Base-by-base conservation (phyloP, 2,329 filamentous ascomycete genomes). In the Talaromyces rugulosus region DNA sequence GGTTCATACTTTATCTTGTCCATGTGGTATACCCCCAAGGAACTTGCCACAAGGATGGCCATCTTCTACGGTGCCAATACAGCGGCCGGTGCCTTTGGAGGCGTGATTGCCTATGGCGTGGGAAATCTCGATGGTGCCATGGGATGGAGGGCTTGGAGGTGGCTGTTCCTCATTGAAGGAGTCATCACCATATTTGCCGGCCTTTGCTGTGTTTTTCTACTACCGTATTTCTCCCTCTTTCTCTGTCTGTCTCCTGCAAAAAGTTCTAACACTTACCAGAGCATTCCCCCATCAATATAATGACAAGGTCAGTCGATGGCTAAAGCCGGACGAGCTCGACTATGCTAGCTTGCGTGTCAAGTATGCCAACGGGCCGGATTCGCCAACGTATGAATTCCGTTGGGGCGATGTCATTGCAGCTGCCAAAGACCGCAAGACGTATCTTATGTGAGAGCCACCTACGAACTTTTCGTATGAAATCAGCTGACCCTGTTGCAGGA, bases 21-120 rank as follows among this genome's bases (percentile, higher is more conserved):
- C 66, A 89, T 86, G n/a, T 95, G 90, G 90, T 95, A 94, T 70
- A 88, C 85, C 72, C 82, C 90, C 51, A 84, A 82, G 31, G 91
- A 94, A 69, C 88, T 93, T 60, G 90, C 89, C 59, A 82, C 90
- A 30, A 84, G 91, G 30, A 85, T 88, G 53, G 88, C 90, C n/a
- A 84, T 91, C 63, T 92, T 93, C 78, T 94, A 94, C 78, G 90
- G 88, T 0, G 89, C 89, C 0, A 90, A 90, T 1, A 89, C 91
- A 0, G 76, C 94, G 0, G 87, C 90, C 1, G 91, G 91, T 1
- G 91, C 91, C 0, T 96, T 96, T 69, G 91, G 90, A 42, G 91
- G 91, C 7, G 83, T 96, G 0, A 81, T 96, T 14, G 92, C 92
- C 0, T 88, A 86, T 4, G 92, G 87, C 0, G 95, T 96, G 65